Evolutionary conservation across 306 rosid species (phyloP).

Genomic region (Pterocarpus macrocarpus): DNA sequence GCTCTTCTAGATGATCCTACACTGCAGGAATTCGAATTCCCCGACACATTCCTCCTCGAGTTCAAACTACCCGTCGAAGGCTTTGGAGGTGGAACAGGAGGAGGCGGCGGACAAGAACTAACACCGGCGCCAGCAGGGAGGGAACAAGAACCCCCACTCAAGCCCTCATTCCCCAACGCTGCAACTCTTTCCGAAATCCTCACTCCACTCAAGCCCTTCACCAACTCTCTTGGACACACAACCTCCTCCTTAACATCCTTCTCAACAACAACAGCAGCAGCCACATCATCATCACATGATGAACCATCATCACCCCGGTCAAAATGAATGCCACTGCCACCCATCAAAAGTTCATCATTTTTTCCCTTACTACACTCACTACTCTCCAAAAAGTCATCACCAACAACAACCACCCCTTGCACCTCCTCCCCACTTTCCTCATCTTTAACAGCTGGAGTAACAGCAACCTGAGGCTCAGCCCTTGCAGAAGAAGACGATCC

Average conservation of each 20-base stretch:
- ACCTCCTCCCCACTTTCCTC: conserved; percentile 70
- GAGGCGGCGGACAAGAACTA: conserved; percentile 82
- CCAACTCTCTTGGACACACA: conserved; percentile 52
- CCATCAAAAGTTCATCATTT: conserved; percentile 59
- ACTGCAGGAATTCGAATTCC: conserved; percentile 60
- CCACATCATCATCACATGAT: conserved; percentile 42
- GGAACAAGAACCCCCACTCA: conserved; percentile 49
- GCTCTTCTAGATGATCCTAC: conserved; percentile 78
- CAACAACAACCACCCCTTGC: conserved; percentile 46
- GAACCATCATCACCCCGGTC: conserved; percentile 58
- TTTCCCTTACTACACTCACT: conserved; percentile 58
- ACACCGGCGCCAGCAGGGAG: conserved; percentile 45
- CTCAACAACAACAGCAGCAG: conserved; percentile 51
- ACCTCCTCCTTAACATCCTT: conserved; percentile 56
- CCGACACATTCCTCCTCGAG: conserved; percentile 61
- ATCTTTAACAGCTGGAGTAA: conserved; percentile 59
- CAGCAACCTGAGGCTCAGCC: conserved; percentile 59
- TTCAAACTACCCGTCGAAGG: conserved; percentile 62
- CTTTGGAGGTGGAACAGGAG: conserved; percentile 92
- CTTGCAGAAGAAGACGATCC: conserved; percentile 64
- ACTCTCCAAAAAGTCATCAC: conserved; percentile 64
- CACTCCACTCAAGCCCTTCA: conserved; percentile 48
- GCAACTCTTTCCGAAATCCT: conserved; percentile 55
- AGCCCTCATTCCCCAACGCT: conserved; percentile 37
- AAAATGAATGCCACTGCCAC: conserved; percentile 43